These are phyloP conservation scores for Euphorbia celastroides DNA, from an alignment of 441 rosid genomes.

Conservation along the genomic window DNA sequence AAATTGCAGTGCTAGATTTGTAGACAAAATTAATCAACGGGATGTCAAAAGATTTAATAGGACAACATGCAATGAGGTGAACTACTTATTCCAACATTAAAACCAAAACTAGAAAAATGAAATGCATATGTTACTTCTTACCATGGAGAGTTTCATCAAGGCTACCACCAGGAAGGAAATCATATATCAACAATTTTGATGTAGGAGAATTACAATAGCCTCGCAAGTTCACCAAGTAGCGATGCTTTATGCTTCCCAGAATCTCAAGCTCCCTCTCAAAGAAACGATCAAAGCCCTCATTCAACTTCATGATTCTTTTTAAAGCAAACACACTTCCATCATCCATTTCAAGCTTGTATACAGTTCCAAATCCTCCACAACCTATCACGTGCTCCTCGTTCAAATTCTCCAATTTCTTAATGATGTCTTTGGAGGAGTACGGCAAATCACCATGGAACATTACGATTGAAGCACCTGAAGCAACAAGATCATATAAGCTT, in stretches of 20 bases:
- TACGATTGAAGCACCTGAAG: constrained; percentile 85
- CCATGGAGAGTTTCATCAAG: constrained; percentile 99
- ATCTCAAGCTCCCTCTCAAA: constrained; percentile 96
- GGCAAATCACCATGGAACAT: constrained; percentile 99
- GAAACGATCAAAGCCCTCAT: constrained; percentile 93
- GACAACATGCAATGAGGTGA: background rate
- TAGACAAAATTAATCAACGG: too few species aligned
- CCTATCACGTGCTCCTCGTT: constrained; percentile 88
- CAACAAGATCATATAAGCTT: constrained; percentile 19
- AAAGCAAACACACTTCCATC: constrained; percentile 91
- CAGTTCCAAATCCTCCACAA: constrained; percentile 92
- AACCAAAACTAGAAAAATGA: background rate
- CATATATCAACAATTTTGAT: constrained; percentile 83
- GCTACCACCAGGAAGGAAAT: constrained; percentile 93
- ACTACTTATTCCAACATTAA: constrained; percentile 1
- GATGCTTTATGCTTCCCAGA: constrained; percentile 96
- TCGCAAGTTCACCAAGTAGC: constrained; percentile 89
- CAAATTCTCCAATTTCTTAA: constrained; percentile 76
- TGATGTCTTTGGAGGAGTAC: constrained; percentile 87
- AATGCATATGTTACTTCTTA: constrained; percentile 29
- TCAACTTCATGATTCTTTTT: constrained; percentile 80
- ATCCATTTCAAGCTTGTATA: constrained; percentile 95
- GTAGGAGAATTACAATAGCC: constrained; percentile 97
- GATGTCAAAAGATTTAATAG: too few species aligned
- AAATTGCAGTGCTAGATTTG: too few species aligned